Base-by-base conservation (phyloP, 2,329 filamentous ascomycete genomes). In the Stachybotrys elegans region DNA sequence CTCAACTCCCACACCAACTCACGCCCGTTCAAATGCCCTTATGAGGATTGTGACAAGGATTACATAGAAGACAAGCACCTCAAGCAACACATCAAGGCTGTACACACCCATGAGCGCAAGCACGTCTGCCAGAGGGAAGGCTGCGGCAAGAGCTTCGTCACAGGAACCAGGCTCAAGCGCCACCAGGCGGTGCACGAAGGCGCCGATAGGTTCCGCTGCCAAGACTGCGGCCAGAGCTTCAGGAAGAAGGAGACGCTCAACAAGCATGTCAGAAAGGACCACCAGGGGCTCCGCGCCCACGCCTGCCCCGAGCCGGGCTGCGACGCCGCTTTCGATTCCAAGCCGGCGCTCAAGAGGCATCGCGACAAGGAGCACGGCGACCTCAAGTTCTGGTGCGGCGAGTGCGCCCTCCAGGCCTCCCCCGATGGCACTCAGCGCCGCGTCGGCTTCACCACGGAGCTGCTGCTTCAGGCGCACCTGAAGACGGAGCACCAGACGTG, bases 51-150 rank as follows among this genome's bases (percentile, higher is more conserved):
- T 59, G 79, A 81, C 56, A 96, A 95, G 69, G 78, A 83, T 34
- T 97, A 95, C 61, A 78, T 89, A 13, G 87, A 93, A 49, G 81
- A 88, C 52, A 92, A 92, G 55, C 90, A 96, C 66, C 73, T 96
- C 16, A 83, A 85, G 47, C 84, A 90, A 51, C 92, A 97, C 61
- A 68, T 94, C 58, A 90, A 91, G 60, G 86, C 86, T 44, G 83
- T 84, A 11, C 92, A 96, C 61, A 84, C 79, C 17, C 72, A 81
- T 43, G 76, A 88, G 51, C 77, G 84, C 46, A 77, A 81, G 38
- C 84, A 89, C 61, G 63, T 76, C 21, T 96, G 91, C 67, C 70
- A 76, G n/a, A 81, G 81, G 56, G 73, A 79, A 13, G 82, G 75
- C 6, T 96, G 92, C 59, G 81, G 73, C 41, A 93, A 92, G 70